These are phyloP conservation scores for Teunomyces stri DNA, from an alignment of 805 yeast genomes.

Conservation along the genomic window DNA sequence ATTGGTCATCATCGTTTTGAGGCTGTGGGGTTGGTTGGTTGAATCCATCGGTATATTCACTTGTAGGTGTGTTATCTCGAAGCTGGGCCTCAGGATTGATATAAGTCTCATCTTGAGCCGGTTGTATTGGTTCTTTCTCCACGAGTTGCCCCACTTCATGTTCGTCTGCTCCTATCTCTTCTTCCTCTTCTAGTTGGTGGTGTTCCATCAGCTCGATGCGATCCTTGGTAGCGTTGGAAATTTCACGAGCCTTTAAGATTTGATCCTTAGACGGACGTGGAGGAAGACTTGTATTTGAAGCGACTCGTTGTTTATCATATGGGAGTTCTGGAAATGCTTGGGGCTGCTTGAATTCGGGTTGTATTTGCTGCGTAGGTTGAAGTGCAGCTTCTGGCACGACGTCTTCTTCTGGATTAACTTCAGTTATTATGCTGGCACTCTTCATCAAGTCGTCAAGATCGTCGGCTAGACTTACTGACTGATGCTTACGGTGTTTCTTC, in stretches of 20 bases:
- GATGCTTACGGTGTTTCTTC: constrained; percentile 6
- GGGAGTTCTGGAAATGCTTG: background rate
- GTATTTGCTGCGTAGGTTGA: background rate
- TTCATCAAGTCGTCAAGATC: constrained; percentile 40
- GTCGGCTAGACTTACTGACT: constrained; percentile 30
- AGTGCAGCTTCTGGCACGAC: background rate
- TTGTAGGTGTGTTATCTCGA: background rate
- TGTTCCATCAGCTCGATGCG: background rate
- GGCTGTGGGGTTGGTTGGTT: background rate
- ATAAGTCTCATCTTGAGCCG: background rate
- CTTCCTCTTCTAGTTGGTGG: background rate
- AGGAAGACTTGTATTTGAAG: constrained; percentile 1
- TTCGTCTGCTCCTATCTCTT: background rate
- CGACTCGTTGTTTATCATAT: background rate
- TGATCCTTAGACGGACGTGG: constrained; percentile 4
- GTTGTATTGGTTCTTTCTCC: background rate
- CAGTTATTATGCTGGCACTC: constrained; percentile 19
- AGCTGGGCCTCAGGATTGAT: background rate
- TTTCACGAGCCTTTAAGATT: background rate
- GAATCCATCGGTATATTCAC: background rate
- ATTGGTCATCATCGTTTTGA: constrained; percentile 22
- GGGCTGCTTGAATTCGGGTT: background rate
- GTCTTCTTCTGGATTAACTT: background rate
- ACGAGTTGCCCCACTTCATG: background rate
- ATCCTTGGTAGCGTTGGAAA: background rate